Conservation (phyloP, 371 early-diverging fungal genomes). For the Apophysomyces elegans region DNA sequence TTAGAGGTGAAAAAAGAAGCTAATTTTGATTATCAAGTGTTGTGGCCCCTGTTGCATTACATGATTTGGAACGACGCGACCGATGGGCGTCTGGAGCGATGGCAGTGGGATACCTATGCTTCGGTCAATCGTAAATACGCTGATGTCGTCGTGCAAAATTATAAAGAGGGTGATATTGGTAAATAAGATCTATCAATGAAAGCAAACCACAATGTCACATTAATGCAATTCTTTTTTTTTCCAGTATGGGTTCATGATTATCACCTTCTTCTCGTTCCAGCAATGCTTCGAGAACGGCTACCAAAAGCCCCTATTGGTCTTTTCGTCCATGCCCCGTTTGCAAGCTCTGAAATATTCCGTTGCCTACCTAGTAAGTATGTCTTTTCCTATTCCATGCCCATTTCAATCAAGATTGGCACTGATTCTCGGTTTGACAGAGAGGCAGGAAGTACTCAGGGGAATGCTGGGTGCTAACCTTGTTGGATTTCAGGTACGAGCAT, state of each 20-base stretch:
- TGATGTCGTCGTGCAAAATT: conserved; percentile 73
- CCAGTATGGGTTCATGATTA: conserved; percentile 98
- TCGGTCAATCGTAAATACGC: conserved; percentile 88
- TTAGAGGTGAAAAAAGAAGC: not conserved
- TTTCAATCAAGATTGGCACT: no score
- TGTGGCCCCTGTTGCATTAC: conserved; percentile 99
- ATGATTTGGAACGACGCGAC: conserved; percentile 88
- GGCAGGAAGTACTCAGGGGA: conserved; percentile 91
- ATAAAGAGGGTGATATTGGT: conserved; percentile 86
- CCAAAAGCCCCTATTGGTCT: conserved; percentile 90
- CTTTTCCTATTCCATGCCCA: no score
- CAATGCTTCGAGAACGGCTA: conserved; percentile 77
- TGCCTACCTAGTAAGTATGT: conserved; percentile 79
- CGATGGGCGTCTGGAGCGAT: conserved; percentile 66
- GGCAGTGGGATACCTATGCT: conserved; percentile 87
- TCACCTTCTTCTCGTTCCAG: conserved; percentile 91
- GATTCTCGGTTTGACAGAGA: conserved; percentile 71
- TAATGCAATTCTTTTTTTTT: not conserved
- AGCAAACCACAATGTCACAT: no score
- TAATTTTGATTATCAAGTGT: conserved; percentile 46
- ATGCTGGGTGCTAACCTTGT: conserved; percentile 90
- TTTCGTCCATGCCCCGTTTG: conserved; percentile 98
- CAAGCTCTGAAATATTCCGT: conserved; percentile 92
- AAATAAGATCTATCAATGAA: conserved; percentile 29
- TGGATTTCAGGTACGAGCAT: conserved; percentile 81